Evolutionary conservation across 352 stramenopile genomes (phyloP).

Genomic region (Phytophthora citrophthora): DNA sequence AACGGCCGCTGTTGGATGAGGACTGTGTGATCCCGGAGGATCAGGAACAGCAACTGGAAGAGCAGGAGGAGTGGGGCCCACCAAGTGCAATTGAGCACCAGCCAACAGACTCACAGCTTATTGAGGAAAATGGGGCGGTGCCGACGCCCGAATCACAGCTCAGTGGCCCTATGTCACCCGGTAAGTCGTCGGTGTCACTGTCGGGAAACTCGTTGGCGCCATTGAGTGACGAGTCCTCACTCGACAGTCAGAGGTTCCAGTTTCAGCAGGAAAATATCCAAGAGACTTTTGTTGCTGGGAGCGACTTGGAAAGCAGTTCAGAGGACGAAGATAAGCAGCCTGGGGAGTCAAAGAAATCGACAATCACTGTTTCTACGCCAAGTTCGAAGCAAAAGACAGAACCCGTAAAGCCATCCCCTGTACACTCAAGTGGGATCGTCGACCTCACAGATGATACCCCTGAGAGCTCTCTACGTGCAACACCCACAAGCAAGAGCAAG

Average conservation of each 20-base stretch:
- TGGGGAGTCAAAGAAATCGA: conserved; percentile 8
- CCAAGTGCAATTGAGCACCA: conserved; percentile 11
- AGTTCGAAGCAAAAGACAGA: not conserved
- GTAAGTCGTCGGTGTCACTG: conserved; percentile 6
- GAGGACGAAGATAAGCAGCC: conserved; percentile 20
- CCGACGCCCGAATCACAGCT: conserved; percentile 38
- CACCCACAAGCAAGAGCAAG: not conserved
- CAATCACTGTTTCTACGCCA: not conserved
- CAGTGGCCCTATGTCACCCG: conserved; percentile 1
- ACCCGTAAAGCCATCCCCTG: not conserved
- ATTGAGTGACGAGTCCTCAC: conserved; percentile 22
- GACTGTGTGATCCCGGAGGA: conserved; percentile 70
- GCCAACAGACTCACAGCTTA: conserved; percentile 72
- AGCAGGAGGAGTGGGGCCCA: conserved; percentile 59
- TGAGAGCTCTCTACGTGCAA: not conserved
- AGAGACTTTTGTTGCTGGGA: conserved; percentile 56
- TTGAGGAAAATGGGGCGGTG: conserved; percentile 62
- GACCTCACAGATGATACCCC: conserved; percentile 26
- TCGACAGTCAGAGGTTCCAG: conserved; percentile 42
- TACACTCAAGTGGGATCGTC: conserved; percentile 10
- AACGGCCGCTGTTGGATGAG: conserved; percentile 56
- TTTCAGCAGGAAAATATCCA: conserved; percentile 62
- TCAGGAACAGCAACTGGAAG: conserved; percentile 57
- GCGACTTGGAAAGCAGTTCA: conserved; percentile 54
- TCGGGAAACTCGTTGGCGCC: conserved; percentile 19